Conservation (phyloP, 1,284 basidiomycete genomes). For the Melampsora medusae region DNA sequence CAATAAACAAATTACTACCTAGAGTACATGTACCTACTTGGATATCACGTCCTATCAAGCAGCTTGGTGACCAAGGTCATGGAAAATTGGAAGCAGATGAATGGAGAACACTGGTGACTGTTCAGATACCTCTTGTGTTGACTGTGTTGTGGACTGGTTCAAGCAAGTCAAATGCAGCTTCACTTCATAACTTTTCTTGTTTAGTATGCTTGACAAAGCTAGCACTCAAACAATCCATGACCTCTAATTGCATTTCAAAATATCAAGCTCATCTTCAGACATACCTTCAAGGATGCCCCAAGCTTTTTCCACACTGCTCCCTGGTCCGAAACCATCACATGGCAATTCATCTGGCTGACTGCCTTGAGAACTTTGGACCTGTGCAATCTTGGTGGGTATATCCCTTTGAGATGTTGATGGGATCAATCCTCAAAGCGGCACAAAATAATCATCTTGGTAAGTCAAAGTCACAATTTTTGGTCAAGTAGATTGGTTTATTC, state of each 20-base stretch:
- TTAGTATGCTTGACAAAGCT: constrained; percentile 27
- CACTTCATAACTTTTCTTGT: constrained; percentile 18
- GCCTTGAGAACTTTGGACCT: constrained; percentile 32
- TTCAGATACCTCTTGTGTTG: constrained; percentile 21
- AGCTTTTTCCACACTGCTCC: neutral
- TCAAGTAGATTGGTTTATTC: neutral
- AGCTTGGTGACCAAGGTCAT: constrained; percentile 25
- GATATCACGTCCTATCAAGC: constrained; percentile 8
- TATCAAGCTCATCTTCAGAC: constrained; percentile 12
- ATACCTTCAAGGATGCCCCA: constrained; percentile 17
- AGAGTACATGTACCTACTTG: constrained; percentile 17
- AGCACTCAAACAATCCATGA: constrained; percentile 17
- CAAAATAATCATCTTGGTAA: constrained; percentile 29
- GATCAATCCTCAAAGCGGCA: constrained; percentile 7
- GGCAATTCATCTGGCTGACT: constrained; percentile 34
- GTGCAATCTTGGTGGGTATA: constrained; percentile 26
- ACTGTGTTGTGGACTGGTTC: constrained; percentile 14
- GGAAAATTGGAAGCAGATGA: constrained; percentile 44
- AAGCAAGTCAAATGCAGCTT: neutral
- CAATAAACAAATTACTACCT: constrained; percentile 16
- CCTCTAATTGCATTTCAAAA: neutral
- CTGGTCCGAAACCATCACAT: constrained; percentile 42
- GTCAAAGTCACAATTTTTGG: neutral
- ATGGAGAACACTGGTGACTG: constrained; percentile 20
- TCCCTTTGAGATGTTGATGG: constrained; percentile 28